Base-by-base conservation (phyloP, 2,329 filamentous ascomycete species). In the Triangularia setosa region DNA sequence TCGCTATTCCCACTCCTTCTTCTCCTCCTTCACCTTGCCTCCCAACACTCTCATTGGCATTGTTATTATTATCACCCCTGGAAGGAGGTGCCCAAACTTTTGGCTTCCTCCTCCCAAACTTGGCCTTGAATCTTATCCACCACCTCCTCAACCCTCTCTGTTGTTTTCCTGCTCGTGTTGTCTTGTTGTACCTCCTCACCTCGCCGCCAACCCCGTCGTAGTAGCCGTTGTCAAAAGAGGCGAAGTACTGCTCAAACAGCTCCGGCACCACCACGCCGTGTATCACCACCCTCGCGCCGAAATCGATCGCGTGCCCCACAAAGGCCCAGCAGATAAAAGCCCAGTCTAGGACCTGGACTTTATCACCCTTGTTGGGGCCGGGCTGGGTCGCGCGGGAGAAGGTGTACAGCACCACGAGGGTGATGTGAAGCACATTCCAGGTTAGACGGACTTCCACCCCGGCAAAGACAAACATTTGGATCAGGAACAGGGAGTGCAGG, bases 401-500 rank as follows among this genome's bases (percentile, higher is more conserved):
- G 5, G 64, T 63, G 35, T 68, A 70, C 1, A 68, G 11, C 9
- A 40, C 64, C 1, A 70, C 65, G 4, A 70, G 62, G 0, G 28
- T 60, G 1, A 70, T 53, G 14, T 70, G 69, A 21, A 69, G 28
- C 16, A 61, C 25, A 44, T 70, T 67, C 67, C 67, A 70, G 14
- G 68, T 18, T 5, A 68, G 56, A 1, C 68, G 54, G 18, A 67
- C 62, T 48, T 69, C 68, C 8, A 68, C 55, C 5, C 67, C 64
- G 1, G 65, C 62, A 23, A 67, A 62, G 27, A 69, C 18, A 16
- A 70, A 67, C 62, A 70, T 62, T n/a, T 68, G 68, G 1, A 68
- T 58, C 0, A 70, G 58, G 3, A 68, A 68, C 2, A 68, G 16
- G 18, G 66, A 66, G 52, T 70, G 69, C 14, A 70, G 44, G 2